Conservation (phyloP, 176 grass and related monocot species). For the Lolium rigidum region DNA sequence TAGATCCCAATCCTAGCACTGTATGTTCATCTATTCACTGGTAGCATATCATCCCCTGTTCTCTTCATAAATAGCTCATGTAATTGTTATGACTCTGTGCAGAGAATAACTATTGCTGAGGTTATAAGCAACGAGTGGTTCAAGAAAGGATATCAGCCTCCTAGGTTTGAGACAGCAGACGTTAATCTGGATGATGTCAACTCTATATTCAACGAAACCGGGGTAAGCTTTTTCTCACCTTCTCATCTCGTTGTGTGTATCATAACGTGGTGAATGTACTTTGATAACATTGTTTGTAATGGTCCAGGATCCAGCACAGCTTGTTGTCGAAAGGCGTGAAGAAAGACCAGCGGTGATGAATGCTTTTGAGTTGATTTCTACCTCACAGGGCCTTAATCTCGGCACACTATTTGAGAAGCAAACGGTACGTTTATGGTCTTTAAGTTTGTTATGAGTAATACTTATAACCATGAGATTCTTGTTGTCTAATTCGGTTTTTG, state of each 20-base stretch:
- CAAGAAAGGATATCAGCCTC: conserved; percentile 90
- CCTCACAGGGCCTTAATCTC: conserved; percentile 95
- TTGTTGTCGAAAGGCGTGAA: conserved; percentile 91
- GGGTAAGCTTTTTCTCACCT: conserved; percentile 47
- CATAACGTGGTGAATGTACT: conserved; percentile 2
- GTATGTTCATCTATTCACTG: conserved; percentile 44
- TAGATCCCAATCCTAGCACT: conserved; percentile 82
- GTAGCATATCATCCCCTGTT: not conserved
- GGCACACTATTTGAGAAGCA: conserved; percentile 94
- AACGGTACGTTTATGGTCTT: conserved; percentile 52
- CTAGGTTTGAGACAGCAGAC: conserved; percentile 72
- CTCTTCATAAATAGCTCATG: not conserved
- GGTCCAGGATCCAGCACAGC: conserved; percentile 64
- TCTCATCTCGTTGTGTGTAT: conserved; percentile 6
- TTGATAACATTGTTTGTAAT: conserved; percentile 37
- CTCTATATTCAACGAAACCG: conserved; percentile 76
- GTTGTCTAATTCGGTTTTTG: conserved; percentile 6
- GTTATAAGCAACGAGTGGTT: conserved; percentile 94
- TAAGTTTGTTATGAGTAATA: not conserved
- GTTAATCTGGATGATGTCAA: conserved; percentile 85
- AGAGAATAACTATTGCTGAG: conserved; percentile 87
- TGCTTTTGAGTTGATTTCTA: conserved; percentile 97
- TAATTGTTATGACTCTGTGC: conserved; percentile 32
- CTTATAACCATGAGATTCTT: not conserved
- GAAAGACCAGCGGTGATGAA: conserved; percentile 81